Evolutionary conservation across 139 green algal species (phyloP).

Genomic region (Ulvella scutata): DNA sequence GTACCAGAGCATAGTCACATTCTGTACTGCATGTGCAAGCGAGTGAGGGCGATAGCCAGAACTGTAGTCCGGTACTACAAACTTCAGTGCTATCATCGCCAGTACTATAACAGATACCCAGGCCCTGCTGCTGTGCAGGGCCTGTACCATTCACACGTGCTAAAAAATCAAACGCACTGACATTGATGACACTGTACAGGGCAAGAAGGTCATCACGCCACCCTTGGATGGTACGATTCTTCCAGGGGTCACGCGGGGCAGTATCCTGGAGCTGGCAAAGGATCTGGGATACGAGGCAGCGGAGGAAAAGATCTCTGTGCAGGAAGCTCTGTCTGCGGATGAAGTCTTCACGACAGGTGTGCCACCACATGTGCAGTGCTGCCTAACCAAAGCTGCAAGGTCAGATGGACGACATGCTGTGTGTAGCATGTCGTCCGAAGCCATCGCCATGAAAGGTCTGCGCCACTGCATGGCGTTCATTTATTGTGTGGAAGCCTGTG

Average conservation of each 20-base stretch:
- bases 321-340: conserved; percentile 59
- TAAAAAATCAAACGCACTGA: no score
- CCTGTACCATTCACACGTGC: no score
- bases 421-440: no score
- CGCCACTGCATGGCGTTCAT: no score
- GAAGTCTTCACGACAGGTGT: conserved; percentile 69
- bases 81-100: no score
- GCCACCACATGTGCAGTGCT: neutral
- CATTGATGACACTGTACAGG: conserved; percentile 9
- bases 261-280: conserved; percentile 51
- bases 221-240: conserved; percentile 63
- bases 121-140: neutral
- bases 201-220: conserved; percentile 53
- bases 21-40: no score
- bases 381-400: neutral
- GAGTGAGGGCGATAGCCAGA: no score
- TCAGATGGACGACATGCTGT: neutral
- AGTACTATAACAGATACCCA: no score
- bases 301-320: conserved; percentile 58
- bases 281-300: conserved; percentile 64
- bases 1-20: no score
- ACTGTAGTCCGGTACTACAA: no score
- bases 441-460: no score
- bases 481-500: neutral
- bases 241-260: conserved; percentile 60